Base-by-base conservation (phyloP, 108 stramenopile genomes). In the Poteriospumella lacustris region DNA sequence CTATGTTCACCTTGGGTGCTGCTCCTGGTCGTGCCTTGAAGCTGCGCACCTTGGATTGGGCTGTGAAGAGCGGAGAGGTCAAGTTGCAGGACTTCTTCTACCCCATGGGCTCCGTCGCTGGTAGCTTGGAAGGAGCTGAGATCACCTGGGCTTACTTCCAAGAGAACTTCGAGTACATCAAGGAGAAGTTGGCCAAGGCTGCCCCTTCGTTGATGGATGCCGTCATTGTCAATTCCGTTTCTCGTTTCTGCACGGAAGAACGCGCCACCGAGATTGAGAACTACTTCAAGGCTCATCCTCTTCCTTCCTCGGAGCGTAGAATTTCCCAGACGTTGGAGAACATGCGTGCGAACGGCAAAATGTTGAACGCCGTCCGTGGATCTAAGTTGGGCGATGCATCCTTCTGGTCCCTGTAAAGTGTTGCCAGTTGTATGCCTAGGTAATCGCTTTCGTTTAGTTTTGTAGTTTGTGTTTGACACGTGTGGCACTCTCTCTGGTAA, bases 41-140 rank as follows among this genome's bases (percentile, higher is more conserved):
- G 72, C 29, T 73, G 47, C 79, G 70, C 40, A 92, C 93, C 0
- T 68, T 97, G 44, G 93, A 95, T 39, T 95, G 95, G 94, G 81
- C 94, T 33, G 88, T 91, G 0, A n/a, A n/a, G n/a, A 88, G 90
- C 26, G 92, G 91, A 12, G 93, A 85, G 58, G 88, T 97, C 76
- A 97, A 97, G 78, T 82, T 95, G 60, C 96, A 97, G 81, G 96
- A 97, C 85, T 97, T 95, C 83, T 97, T 97, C 84, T 97, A 97
- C 80, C 88, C 92, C 31, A 91, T 93, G 78, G 91, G 92, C 44
- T 84, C 83, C 42, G 94, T 95, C 36, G 85, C 89, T 24, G 68
- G 80, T 3, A 90, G n/a, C n/a, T 84, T 84, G 59, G 84, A 87
- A 59, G 96, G 94, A 9, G 87, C 88, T 36, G 89, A 91, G 41